These are phyloP conservation scores for Vicia faba DNA, from an alignment of 306 rosid genomes.

Conservation along the genomic window DNA sequence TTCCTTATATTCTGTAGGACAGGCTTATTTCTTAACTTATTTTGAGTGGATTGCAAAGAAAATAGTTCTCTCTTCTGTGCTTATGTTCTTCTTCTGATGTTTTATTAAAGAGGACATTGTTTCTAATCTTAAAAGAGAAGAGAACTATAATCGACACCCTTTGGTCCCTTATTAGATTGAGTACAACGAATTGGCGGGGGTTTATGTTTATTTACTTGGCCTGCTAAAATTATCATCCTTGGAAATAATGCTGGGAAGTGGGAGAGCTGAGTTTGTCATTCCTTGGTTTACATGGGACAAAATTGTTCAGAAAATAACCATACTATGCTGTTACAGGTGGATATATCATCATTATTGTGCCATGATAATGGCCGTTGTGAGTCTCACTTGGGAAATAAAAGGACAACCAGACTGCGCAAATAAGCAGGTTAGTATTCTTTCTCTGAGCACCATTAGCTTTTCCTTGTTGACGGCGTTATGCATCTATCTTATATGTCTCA, in stretches of 20 bases:
- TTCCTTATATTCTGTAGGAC: neutral
- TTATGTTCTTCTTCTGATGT: neutral
- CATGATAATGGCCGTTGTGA: constrained; percentile 91
- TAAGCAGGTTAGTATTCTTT: constrained; percentile 66
- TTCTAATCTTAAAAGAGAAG: constrained; percentile 5
- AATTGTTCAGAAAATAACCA: constrained; percentile 27
- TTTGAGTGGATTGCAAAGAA: constrained; percentile 9
- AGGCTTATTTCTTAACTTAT: constrained; percentile 25
- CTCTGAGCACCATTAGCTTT: constrained; percentile 20
- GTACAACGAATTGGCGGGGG: constrained; percentile 8
- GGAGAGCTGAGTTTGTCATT: constrained; percentile 15
- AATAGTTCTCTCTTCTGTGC: constrained; percentile 22
- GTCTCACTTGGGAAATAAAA: constrained; percentile 99
- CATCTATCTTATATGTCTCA: constrained; percentile 3
- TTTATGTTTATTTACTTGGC: constrained; percentile 21
- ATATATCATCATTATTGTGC: constrained; percentile 99
- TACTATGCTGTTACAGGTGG: constrained; percentile 70
- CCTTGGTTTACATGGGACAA: constrained; percentile 8
- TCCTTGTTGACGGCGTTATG: neutral
- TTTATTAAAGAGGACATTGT: constrained; percentile 17
- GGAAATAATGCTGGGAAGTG: constrained; percentile 20
- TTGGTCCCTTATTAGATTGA: constrained; percentile 18
- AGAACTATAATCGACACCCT: constrained; percentile 7
- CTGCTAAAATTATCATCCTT: constrained; percentile 27
- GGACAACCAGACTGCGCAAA: constrained; percentile 90